Conservation (phyloP, 1,284 basidiomycete genomes). For the Taiwanofungus camphoratus region DNA sequence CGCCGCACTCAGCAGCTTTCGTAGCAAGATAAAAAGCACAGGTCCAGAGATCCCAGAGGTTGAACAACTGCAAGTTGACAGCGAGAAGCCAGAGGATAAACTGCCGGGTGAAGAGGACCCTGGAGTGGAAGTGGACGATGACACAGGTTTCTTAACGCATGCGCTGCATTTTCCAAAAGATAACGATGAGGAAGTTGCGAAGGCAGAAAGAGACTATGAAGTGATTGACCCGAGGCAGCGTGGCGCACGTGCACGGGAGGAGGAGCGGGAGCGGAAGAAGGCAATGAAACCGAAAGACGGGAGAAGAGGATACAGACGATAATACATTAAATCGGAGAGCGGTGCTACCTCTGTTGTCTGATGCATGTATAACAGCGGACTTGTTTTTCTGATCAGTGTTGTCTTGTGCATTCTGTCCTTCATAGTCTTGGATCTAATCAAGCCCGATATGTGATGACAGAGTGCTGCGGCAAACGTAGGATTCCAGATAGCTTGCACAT, state of each 20-base stretch:
- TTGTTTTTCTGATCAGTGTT: too few species aligned
- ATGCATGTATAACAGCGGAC: too few species aligned
- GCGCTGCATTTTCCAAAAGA: slow-evolving; percentile 75
- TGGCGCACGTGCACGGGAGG: slow-evolving; percentile 64
- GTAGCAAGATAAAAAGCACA: slow-evolving; percentile 56
- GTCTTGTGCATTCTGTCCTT: too few species aligned
- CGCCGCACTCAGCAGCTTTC: slow-evolving; percentile 66
- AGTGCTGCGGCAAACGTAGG: too few species aligned
- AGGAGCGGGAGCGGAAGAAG: slow-evolving; percentile 63
- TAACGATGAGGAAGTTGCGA: slow-evolving; percentile 64
- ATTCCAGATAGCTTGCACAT: too few species aligned
- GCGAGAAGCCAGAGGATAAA: slow-evolving; percentile 10
- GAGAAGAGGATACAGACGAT: slow-evolving; percentile 24
- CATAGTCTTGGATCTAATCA: too few species aligned
- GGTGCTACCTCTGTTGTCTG: too few species aligned
- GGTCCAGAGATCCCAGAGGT: slow-evolving; percentile 31
- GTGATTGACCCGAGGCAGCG: slow-evolving; percentile 78
- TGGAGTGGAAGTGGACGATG: slow-evolving; percentile 77
- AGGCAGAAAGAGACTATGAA: slow-evolving; percentile 87
- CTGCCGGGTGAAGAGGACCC: slow-evolving; percentile 34
- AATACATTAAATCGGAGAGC: too few species aligned
- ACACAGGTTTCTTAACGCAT: slow-evolving; percentile 77
- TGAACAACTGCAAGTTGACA: slow-evolving; percentile 22
- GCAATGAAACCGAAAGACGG: slow-evolving; percentile 30
- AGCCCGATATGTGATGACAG: too few species aligned